Conservation (phyloP, 179 eudicot species). For the Gypsophila paniculata region DNA sequence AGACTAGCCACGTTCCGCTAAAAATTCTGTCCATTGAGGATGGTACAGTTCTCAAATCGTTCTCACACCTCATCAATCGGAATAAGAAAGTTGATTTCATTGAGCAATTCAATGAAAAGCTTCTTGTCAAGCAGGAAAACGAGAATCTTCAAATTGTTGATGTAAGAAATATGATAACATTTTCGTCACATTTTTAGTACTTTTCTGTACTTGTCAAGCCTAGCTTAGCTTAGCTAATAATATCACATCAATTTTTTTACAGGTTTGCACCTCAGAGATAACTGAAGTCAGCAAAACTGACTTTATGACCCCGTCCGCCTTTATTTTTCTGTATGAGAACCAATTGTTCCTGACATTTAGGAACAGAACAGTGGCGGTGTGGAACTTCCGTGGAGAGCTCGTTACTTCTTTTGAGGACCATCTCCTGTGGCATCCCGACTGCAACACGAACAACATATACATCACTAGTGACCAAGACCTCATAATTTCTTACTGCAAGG, state of each 20-base stretch:
- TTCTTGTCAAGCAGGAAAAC: conserved; percentile 94
- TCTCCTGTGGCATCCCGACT: conserved; percentile 96
- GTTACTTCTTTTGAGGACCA: conserved; percentile 99
- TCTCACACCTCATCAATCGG: conserved; percentile 80
- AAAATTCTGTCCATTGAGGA: conserved; percentile 96
- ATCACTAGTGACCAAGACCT: conserved; percentile 96
- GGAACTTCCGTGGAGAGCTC: conserved; percentile 97
- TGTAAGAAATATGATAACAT: conserved; percentile 36
- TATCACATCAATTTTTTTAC: conserved; percentile 15
- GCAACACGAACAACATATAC: conserved; percentile 94
- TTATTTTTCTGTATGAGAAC: conserved; percentile 88
- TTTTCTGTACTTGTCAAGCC: not conserved
- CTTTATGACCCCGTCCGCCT: conserved; percentile 98
- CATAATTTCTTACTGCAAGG: conserved; percentile 89
- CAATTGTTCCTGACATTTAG: conserved; percentile 84
- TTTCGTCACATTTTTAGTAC: not conserved
- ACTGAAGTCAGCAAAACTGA: conserved; percentile 91
- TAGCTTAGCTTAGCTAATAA: conserved; percentile 11
- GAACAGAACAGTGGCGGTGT: conserved; percentile 84
- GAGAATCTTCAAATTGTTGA: conserved; percentile 95
- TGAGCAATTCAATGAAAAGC: conserved; percentile 96
- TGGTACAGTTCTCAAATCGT: conserved; percentile 93
- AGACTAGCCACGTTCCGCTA: conserved; percentile 72
- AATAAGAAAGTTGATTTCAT: conserved; percentile 96
- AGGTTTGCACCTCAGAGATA: conserved; percentile 73